Conservation (phyloP, 257 asterid genomes). For the Fraxinus pennsylvanica region DNA sequence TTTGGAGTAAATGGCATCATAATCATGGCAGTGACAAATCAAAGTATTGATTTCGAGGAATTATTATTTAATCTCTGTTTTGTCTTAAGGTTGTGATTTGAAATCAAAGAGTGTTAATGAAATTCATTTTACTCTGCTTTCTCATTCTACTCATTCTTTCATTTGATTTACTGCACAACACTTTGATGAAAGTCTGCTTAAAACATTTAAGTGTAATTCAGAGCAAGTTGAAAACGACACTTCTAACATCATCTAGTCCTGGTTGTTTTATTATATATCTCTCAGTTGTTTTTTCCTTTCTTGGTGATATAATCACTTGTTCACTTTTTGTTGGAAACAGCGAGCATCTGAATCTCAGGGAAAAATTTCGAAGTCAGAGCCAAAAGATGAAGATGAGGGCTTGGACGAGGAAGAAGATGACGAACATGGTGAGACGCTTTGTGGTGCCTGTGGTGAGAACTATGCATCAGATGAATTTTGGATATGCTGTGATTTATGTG, state of each 20-base stretch:
- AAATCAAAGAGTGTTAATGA: no score
- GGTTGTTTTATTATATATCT: no score
- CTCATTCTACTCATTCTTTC: not conserved
- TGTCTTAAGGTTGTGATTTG: not conserved
- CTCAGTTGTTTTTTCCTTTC: not conserved
- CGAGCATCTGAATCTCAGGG: conserved; percentile 41
- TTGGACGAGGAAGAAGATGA: conserved; percentile 65
- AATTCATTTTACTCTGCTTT: not conserved
- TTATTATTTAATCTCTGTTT: not conserved
- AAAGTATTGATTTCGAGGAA: not conserved
- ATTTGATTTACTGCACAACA: not conserved
- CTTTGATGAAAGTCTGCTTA: not conserved
- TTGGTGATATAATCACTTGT: not conserved
- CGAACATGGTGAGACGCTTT: conserved; percentile 61
- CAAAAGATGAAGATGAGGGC: conserved; percentile 54
- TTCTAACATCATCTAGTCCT: not conserved
- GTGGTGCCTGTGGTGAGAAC: conserved; percentile 68
- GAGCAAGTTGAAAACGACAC: not conserved
- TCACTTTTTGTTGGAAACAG: conserved; percentile 30
- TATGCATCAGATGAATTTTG: conserved; percentile 69
- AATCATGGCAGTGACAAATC: not conserved
- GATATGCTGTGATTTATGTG: conserved; percentile 81
- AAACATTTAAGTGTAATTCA: not conserved
- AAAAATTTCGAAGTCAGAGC: conserved; percentile 38
- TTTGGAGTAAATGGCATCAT: not conserved